phyloP scores from a whole-genome alignment of 139 green algal genomes.

The Trebouxia sp. region DNA sequence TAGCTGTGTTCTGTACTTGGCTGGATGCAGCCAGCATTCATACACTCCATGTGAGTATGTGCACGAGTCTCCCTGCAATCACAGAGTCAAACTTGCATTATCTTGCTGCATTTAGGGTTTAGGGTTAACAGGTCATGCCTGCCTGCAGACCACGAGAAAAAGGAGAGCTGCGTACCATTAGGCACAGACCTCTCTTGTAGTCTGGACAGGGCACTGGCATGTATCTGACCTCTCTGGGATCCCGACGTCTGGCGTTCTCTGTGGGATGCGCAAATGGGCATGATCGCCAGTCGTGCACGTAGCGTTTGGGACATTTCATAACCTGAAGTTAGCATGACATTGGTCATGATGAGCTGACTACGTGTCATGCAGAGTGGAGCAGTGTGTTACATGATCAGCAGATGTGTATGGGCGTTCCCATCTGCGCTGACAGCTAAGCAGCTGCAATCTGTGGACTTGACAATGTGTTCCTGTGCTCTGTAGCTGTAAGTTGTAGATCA shows the following conservation, averaged over 20 bases:
- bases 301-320: slow-evolving; percentile 78
- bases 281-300: slow-evolving; percentile 93
- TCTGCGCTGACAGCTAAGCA: not conserved
- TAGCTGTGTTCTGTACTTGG: slow-evolving; percentile 82
- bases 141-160: not conserved
- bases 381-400: no score
- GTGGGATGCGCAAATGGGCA: slow-evolving; percentile 97
- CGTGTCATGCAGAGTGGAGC: not conserved
- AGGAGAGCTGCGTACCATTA: slow-evolving; percentile 30
- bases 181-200: slow-evolving; percentile 80
- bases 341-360: not conserved
- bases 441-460: not conserved
- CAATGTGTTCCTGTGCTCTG: not conserved
- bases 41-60: slow-evolving; percentile 90
- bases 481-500: not conserved
- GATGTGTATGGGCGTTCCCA: not conserved
- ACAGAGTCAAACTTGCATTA: no score
- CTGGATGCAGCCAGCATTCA: slow-evolving; percentile 90
- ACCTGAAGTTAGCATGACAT: slow-evolving; percentile 47
- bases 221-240: slow-evolving; percentile 78
- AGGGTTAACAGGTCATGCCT: not conserved
- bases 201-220: slow-evolving; percentile 90
- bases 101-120: no score
- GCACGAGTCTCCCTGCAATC: slow-evolving; percentile 76
- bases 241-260: slow-evolving; percentile 92